A percentile compares a stretch with the other conserved stretches of the same genome.
Evolutionary conservation across 495 filamentous ascomycete genomes (phyloP).

Genomic region (Lichina pygmaea): DNA sequence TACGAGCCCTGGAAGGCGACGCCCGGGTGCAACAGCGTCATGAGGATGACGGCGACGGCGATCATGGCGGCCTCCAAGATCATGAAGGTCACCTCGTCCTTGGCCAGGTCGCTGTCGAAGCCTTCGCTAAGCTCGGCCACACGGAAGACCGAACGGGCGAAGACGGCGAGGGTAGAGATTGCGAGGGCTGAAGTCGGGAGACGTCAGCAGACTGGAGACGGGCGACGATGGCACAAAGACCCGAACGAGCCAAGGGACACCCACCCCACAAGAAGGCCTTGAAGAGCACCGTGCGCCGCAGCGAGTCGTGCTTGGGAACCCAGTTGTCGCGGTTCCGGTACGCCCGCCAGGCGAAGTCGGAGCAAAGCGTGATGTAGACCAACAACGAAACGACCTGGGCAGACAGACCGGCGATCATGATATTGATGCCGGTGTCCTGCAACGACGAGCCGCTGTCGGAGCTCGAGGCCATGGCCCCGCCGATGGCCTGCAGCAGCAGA

Average conservation of each 20-base stretch:
- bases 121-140: slow-evolving; percentile 37
- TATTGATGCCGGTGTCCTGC: slow-evolving; percentile 22
- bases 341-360: slow-evolving; percentile 22
- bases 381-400: slow-evolving; percentile 26
- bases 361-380: slow-evolving; percentile 22
- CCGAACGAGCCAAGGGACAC: neutral
- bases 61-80: slow-evolving; percentile 51
- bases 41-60: slow-evolving; percentile 22
- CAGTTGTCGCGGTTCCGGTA: slow-evolving; percentile 2
- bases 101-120: slow-evolving; percentile 28
- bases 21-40: slow-evolving; percentile 34
- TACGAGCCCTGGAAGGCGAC: slow-evolving; percentile 10
- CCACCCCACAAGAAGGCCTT: slow-evolving; percentile 8
- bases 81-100: slow-evolving; percentile 34
- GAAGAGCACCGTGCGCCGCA: slow-evolving; percentile 11
- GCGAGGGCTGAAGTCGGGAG: slow-evolving; percentile 11
- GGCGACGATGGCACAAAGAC: neutral
- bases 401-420: slow-evolving; percentile 37
- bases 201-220: neutral
- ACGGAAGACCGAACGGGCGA: slow-evolving; percentile 33
- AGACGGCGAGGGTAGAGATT: slow-evolving; percentile 27
- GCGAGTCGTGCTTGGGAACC: slow-evolving; percentile 7
- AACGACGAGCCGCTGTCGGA: slow-evolving; percentile 14
- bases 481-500: slow-evolving; percentile 32
- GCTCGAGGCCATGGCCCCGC: slow-evolving; percentile 29